Percentiles rank a stretch among this genome's conserved stretches.
Conservation (phyloP, 129 eudicot species). For the Helianthus annuus region HanXRQr2.0-SUNRISE NC_035433.2:12959297-12959796, state of each 20-base stretch:
- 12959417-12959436: conserved; percentile 91
- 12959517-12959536: conserved; percentile 83
- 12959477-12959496: conserved; percentile 96
- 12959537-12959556: conserved; percentile 89
- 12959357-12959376: conserved; percentile 49
- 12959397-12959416: conserved; percentile 58
- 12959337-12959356: conserved; percentile 52
- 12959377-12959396: conserved; percentile 57
- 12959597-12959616: conserved; percentile 93
- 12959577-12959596: conserved; percentile 82
- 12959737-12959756: background rate
- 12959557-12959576: conserved; percentile 93
- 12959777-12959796: background rate
- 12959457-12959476: conserved; percentile 79
- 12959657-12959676: too few species aligned
- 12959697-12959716: background rate
- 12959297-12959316: conserved; percentile 29
- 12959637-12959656: background rate
- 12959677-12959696: too few species aligned
- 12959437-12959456: conserved; percentile 98
- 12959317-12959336: conserved; percentile 38
- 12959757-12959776: background rate
- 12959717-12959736: background rate
- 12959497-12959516: conserved; percentile 94
- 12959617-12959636: conserved; percentile 73